A percentile compares a stretch with the other conserved stretches of the same genome.
Conservation (phyloP, 192 early-diverging fungal species). For the Funneliformis geosporum region DNA sequence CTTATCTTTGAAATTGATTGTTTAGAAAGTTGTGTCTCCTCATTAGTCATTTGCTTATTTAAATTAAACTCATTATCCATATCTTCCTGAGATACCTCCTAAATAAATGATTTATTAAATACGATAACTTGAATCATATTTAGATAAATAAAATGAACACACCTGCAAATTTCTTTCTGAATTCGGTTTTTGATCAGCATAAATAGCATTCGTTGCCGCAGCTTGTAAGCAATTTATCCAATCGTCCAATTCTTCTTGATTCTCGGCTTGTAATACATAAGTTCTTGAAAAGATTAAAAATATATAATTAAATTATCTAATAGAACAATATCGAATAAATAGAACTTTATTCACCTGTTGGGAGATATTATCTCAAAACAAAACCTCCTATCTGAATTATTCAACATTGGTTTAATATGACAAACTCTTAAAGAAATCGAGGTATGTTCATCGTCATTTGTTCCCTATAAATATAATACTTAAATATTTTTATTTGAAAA, state of each 20-base stretch:
- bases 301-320: neutral
- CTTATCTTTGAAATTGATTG: constrained; percentile 29
- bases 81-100: neutral
- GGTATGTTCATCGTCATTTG: constrained; percentile 56
- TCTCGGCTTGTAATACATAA: constrained; percentile 78
- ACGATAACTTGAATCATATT: neutral
- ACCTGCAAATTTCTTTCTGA: neutral
- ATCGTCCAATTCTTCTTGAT: constrained; percentile 63
- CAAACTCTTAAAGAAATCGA: constrained; percentile 73
- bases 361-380: constrained; percentile 86
- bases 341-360: constrained; percentile 59
- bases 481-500: no score
- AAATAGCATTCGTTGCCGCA: constrained; percentile 57
- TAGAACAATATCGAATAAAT: neutral
- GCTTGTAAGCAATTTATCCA: constrained; percentile 73
- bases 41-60: neutral
- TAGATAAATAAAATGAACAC: neutral
- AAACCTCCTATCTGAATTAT: constrained; percentile 68
- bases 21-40: neutral
- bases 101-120: neutral
- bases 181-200: constrained; percentile 49
- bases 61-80: neutral
- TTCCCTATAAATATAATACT: constrained; percentile 33
- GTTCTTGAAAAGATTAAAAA: constrained; percentile 45
- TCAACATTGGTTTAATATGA: constrained; percentile 61